phyloP scores from a whole-genome alignment of 2,329 filamentous ascomycete species.

The Neofusicoccum cordaticola region DNA sequence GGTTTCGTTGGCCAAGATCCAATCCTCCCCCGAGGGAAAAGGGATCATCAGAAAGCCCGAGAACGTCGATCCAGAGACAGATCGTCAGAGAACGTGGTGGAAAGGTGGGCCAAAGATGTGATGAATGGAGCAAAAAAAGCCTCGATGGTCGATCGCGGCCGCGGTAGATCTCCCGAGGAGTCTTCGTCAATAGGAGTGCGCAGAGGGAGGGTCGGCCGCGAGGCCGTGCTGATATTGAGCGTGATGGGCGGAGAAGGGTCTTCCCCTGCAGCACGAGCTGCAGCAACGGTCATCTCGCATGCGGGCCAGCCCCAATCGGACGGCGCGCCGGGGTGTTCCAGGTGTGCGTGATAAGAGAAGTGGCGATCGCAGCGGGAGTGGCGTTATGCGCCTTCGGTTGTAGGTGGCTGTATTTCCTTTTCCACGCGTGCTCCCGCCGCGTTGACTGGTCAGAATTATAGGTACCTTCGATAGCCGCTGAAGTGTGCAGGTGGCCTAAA shows the following conservation, averaged over 20 bases:
- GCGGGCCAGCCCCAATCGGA: neutral
- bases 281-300: neutral
- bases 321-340: neutral
- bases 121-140: neutral
- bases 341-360: neutral
- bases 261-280: neutral
- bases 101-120: neutral
- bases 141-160: neutral
- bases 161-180: neutral
- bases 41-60: neutral
- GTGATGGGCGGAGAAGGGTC: neutral
- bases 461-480: neutral
- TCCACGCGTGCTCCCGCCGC: neutral
- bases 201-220: neutral
- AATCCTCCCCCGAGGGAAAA: neutral
- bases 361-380: constrained; percentile 1
- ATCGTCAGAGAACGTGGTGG: neutral
- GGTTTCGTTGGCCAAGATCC: neutral
- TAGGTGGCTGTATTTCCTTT: neutral
- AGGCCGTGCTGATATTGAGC: neutral
- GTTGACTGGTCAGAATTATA: neutral
- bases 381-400: neutral
- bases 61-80: neutral
- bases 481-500: neutral
- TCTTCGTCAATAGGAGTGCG: neutral